Conservation (phyloP, 169 alveolate species). For the Cryptosporidium muris region DNA sequence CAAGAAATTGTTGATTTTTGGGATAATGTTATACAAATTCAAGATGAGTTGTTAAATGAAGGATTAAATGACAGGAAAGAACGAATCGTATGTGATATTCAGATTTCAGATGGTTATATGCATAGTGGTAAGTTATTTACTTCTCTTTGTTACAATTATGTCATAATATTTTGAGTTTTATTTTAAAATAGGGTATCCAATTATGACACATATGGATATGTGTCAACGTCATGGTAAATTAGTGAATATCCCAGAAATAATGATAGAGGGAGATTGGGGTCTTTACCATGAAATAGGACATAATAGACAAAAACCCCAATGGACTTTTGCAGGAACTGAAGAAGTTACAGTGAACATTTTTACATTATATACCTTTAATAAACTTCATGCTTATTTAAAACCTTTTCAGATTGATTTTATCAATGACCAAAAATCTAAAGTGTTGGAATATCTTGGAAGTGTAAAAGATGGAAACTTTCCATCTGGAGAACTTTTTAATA, state of each 20-base stretch:
- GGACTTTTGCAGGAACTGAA: conserved; percentile 68
- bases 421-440: conserved; percentile 6
- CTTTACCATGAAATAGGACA: conserved; percentile 67
- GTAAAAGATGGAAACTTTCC: background rate
- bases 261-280: conserved; percentile 54
- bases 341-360: conserved; percentile 64
- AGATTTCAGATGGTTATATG: conserved; percentile 67
- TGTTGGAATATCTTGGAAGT: conserved; percentile 32
- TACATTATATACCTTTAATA: conserved; percentile 36
- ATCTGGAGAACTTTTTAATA: background rate
- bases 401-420: conserved; percentile 41
- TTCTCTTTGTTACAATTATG: background rate
- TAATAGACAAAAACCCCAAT: conserved; percentile 38
- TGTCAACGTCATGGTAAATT: conserved; percentile 5
- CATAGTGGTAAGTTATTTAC: conserved; percentile 59
- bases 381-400: conserved; percentile 11
- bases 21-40: conserved; percentile 54
- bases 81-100: conserved; percentile 58
- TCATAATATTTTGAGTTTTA: background rate
- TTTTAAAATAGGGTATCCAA: conserved; percentile 46
- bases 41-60: conserved; percentile 18
- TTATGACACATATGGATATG: conserved; percentile 48
- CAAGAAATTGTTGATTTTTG: conserved; percentile 34
- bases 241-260: conserved; percentile 5
- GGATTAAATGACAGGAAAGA: conserved; percentile 19